Evolutionary conservation across 83 land plant genomes (phyloP).

Genomic region (Isoetes engelmannii): DNA sequence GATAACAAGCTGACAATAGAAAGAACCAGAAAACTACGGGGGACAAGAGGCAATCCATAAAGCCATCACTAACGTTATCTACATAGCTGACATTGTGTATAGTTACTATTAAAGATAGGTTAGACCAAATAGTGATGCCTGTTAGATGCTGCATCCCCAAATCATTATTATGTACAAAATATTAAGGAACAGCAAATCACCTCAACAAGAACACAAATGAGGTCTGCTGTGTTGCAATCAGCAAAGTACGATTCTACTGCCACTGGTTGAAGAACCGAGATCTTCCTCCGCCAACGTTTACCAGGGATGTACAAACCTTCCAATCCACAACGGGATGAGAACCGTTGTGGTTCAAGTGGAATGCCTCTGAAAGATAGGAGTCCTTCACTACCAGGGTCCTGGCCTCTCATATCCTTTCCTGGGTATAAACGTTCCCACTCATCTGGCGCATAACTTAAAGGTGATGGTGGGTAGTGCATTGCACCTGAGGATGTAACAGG

Average conservation of each 20-base stretch:
- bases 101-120: no score
- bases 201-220: slow-evolving; percentile 88
- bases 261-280: slow-evolving; percentile 82
- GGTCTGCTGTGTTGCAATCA: slow-evolving; percentile 84
- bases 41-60: no score
- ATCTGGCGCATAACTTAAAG: slow-evolving; percentile 50
- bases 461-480: slow-evolving; percentile 30
- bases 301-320: slow-evolving; percentile 97
- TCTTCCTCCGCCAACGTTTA: slow-evolving; percentile 77
- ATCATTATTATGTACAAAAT: not conserved
- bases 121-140: no score
- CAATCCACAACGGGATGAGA: slow-evolving; percentile 83
- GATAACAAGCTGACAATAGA: no score
- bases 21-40: no score
- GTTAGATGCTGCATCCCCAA: no score
- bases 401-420: slow-evolving; percentile 40
- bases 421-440: slow-evolving; percentile 57
- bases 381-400: slow-evolving; percentile 56
- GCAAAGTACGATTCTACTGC: slow-evolving; percentile 73
- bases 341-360: slow-evolving; percentile 78
- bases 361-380: slow-evolving; percentile 86
- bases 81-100: no score
- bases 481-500: slow-evolving; percentile 24
- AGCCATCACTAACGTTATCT: no score
- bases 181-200: slow-evolving; percentile 20